Evolutionary conservation across 2,329 filamentous ascomycete genomes (phyloP).

Genomic region (Rhynchosporium agropyri): DNA sequence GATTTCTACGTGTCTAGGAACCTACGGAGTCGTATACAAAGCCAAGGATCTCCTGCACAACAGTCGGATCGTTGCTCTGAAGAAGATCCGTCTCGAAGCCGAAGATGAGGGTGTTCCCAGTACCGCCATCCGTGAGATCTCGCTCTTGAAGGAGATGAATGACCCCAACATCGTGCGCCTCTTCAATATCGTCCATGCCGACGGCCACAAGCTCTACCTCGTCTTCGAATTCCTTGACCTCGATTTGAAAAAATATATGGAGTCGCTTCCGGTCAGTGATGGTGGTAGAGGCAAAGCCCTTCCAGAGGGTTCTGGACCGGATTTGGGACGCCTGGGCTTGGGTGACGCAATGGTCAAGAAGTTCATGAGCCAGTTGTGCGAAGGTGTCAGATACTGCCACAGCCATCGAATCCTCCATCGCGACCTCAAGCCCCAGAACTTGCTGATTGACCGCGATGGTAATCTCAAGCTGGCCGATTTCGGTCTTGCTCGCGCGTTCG

Average conservation of each 20-base stretch:
- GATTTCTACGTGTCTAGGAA: slow-evolving; percentile 58
- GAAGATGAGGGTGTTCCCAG: slow-evolving; percentile 93
- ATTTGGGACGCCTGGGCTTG: slow-evolving; percentile 69
- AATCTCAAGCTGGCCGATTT: slow-evolving; percentile 93
- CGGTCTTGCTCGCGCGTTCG: slow-evolving; percentile 85
- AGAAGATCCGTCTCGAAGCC: slow-evolving; percentile 93
- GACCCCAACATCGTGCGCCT: slow-evolving; percentile 88
- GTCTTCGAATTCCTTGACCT: slow-evolving; percentile 91
- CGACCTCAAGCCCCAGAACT: slow-evolving; percentile 88
- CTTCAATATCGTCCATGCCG: slow-evolving; percentile 90
- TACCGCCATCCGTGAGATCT: slow-evolving; percentile 93
- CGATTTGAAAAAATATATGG: slow-evolving; percentile 96
- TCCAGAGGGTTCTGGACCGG: slow-evolving; percentile 71
- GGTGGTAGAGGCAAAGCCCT: slow-evolving; percentile 84
- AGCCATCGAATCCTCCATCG: slow-evolving; percentile 84
- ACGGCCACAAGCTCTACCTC: slow-evolving; percentile 92
- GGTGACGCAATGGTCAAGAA: slow-evolving; percentile 84
- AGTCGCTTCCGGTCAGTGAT: slow-evolving; percentile 80
- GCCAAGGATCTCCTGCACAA: slow-evolving; percentile 80
- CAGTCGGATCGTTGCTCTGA: slow-evolving; percentile 86
- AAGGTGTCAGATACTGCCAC: slow-evolving; percentile 86
- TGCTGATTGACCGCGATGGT: slow-evolving; percentile 82
- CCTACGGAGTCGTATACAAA: slow-evolving; percentile 95
- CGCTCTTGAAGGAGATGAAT: slow-evolving; percentile 90
- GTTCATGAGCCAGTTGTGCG: slow-evolving; percentile 87